These are phyloP conservation scores for Emergomyces africanus DNA, from an alignment of 2,329 filamentous ascomycete genomes.

Conservation along the genomic window DNA sequence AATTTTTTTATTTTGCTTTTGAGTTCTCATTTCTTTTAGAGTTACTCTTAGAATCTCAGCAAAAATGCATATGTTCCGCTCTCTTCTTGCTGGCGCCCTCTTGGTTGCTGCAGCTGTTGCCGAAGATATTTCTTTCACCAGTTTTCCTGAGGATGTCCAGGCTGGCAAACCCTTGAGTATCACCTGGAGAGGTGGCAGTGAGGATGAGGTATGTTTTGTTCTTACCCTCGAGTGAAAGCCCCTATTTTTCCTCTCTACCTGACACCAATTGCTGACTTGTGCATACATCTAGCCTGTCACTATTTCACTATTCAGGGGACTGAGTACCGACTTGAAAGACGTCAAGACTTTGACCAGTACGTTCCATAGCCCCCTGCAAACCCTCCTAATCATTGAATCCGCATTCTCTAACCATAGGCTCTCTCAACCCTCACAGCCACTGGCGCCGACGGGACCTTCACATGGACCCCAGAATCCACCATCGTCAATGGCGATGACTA, in stretches of 20 bases:
- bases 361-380: conserved; percentile 10
- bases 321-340: conserved; percentile 37
- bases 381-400: neutral
- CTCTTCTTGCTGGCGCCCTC: conserved; percentile 34
- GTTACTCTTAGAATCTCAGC: neutral
- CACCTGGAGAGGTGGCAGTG: conserved; percentile 34
- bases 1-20: neutral
- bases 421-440: conserved; percentile 16
- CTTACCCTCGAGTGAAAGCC: neutral
- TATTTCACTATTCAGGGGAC: conserved; percentile 44
- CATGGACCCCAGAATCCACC: conserved; percentile 37
- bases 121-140: conserved; percentile 39
- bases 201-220: conserved; percentile 13
- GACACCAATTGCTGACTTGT: conserved; percentile 8
- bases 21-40: too few relatives aligned
- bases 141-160: conserved; percentile 35
- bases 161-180: conserved; percentile 38
- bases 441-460: conserved; percentile 35
- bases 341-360: conserved; percentile 38
- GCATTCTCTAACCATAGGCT: neutral
- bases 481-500: conserved; percentile 39
- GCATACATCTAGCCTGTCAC: conserved; percentile 33
- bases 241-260: neutral
- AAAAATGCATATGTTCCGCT: conserved; percentile 40
- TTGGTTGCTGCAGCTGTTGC: conserved; percentile 36